These are phyloP conservation scores for Pseudopithomyces chartarum DNA, from an alignment of 2,329 filamentous ascomycete genomes.

Conservation along the genomic window DNA sequence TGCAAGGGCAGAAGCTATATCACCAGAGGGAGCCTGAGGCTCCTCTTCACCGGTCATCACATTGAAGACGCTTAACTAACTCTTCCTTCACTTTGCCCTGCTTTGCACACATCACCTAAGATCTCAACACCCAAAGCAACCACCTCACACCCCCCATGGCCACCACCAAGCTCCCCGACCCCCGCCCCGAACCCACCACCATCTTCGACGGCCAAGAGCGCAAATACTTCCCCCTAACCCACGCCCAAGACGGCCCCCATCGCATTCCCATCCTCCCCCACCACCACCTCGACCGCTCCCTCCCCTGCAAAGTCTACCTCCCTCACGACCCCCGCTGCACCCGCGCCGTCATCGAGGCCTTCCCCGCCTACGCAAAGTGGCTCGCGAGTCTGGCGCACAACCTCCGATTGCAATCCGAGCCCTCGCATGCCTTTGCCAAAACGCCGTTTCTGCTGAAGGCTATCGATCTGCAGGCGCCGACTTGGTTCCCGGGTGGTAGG, in stretches of 20 bases:
- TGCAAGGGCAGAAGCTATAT: too few species aligned
- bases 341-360: background rate
- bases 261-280: too few species aligned
- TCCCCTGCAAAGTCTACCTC: conserved; percentile 3
- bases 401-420: conserved; percentile 51
- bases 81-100: too few species aligned
- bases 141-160: background rate
- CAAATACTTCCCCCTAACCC: background rate
- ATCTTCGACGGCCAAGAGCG: background rate
- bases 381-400: conserved; percentile 55
- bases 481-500: conserved; percentile 52
- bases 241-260: too few species aligned
- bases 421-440: conserved; percentile 56
- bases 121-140: too few species aligned
- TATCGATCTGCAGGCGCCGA: conserved; percentile 60
- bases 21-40: too few species aligned
- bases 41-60: too few species aligned
- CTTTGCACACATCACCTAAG: too few species aligned
- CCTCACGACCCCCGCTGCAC: conserved; percentile 1
- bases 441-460: conserved; percentile 57
- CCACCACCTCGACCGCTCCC: background rate
- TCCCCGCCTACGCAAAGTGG: conserved; percentile 46
- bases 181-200: background rate
- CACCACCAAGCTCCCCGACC: background rate
- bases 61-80: too few species aligned